Evolutionary conservation across 1,284 basidiomycete species (phyloP), one percentile per base, ranked within the genome.

Genomic region (Boletus sp.): DNA sequence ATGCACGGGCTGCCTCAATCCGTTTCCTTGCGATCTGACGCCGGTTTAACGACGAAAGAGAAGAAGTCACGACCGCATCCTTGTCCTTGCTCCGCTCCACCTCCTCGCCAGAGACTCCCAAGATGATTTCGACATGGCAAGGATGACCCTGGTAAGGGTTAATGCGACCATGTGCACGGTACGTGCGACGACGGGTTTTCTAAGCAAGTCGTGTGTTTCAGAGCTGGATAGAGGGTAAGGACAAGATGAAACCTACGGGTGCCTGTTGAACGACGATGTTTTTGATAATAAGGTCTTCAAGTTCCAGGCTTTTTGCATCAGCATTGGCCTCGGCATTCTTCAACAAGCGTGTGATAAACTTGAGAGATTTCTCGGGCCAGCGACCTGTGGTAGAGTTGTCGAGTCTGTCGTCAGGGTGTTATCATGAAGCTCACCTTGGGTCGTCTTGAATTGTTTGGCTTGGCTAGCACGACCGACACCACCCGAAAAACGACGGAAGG

Each of bases 301-400:
- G 76, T 50, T 94, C 89, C 55, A 99, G 78, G 71, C 88, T 93
- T 81, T 99, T 99, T 64, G 92, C 93, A 65, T 98, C 95, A 56
- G 96, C 96, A 73, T 99, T 99, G 61, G 96, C 88, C 73, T 99
- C 95, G 46, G 96, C 96, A 74, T 99, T 99, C 84, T 99, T 99
- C 62, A 99, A 76, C 51, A 99, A 84, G 59, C 90, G 85, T 57
- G 88, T 81, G 68, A 99, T 85, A 81, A 94, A 97, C 72, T 89
- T 88, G 74, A 97, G 86, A 53, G 95, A 98, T 80, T 99, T 99
- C 78, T 94, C 94, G 70, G 96, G 96, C 96, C 96, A 99, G 70
- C 96, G 96, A 87, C 96, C 91, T 93, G 55, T 30, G 38, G n/a
- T n/a, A 6, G 20, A 20, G 19, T 48, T 36, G 54, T 46, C 51